phyloP scores from a whole-genome alignment of 192 early-diverging fungal species.

The Entomortierella beljakovae region DNA sequence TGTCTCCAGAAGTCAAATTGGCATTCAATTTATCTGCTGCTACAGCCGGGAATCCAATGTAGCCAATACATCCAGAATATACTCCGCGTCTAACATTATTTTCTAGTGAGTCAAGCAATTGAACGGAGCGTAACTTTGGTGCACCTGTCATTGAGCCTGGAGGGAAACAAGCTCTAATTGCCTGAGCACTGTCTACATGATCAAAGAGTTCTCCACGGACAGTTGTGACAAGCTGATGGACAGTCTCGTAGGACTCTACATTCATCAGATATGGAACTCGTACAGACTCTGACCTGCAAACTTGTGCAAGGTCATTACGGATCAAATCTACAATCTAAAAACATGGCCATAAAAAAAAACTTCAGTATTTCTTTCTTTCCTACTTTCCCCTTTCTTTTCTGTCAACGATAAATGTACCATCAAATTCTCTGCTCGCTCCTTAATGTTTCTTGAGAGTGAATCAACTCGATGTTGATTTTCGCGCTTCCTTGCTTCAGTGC shows the following conservation, averaged over 20 bases:
- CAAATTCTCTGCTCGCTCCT: slow-evolving; percentile 96
- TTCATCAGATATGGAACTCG: slow-evolving; percentile 86
- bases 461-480: slow-evolving; percentile 58
- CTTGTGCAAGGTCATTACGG: slow-evolving; percentile 89
- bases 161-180: slow-evolving; percentile 85
- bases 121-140: slow-evolving; percentile 88
- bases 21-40: slow-evolving; percentile 54
- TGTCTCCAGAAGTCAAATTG: neutral
- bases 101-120: slow-evolving; percentile 83
- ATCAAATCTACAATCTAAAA: slow-evolving; percentile 93
- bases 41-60: slow-evolving; percentile 62
- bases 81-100: slow-evolving; percentile 74
- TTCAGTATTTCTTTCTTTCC: neutral
- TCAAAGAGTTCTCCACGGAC: slow-evolving; percentile 73
- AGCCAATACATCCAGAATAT: slow-evolving; percentile 94
- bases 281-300: slow-evolving; percentile 74
- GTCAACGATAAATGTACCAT: no score
- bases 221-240: slow-evolving; percentile 94
- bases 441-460: slow-evolving; percentile 73
- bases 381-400: no score
- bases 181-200: slow-evolving; percentile 73
- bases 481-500: slow-evolving; percentile 33
- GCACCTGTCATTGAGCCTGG: slow-evolving; percentile 99
- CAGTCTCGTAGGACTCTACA: slow-evolving; percentile 90
- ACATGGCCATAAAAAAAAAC: neutral